A percentile compares a stretch with the other conserved stretches of the same genome.
phyloP scores from a whole-genome alignment of 2,329 filamentous ascomycete species.

The Magnaporthales sp. region DNA sequence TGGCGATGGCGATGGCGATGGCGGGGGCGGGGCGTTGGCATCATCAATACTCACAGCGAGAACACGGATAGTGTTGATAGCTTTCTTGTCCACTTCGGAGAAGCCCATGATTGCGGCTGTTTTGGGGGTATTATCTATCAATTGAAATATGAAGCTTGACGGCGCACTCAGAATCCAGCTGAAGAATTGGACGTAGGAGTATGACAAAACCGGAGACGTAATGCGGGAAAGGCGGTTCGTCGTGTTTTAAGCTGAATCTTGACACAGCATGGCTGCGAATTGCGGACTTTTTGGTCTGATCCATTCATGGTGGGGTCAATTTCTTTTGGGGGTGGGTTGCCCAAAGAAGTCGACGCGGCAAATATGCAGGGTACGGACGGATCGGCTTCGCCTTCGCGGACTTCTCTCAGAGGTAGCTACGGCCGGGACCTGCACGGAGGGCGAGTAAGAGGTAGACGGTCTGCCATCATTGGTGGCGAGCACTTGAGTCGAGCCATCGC shows the following conservation, averaged over 20 bases:
- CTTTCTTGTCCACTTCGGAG: conserved; percentile 77
- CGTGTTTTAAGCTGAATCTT: not conserved
- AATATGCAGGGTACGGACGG: not conserved
- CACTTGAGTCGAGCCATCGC: not conserved
- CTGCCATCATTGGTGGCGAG: not conserved
- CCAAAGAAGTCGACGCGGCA: not conserved
- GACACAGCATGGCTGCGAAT: not conserved
- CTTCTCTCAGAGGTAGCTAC: not conserved
- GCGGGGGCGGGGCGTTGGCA: conserved; percentile 13
- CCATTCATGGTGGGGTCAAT: not conserved
- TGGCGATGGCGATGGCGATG: conserved; percentile 18
- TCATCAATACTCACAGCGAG: conserved; percentile 69
- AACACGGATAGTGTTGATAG: conserved; percentile 96
- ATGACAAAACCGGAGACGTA: not conserved
- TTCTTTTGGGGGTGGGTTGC: conserved; percentile 1
- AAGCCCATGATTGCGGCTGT: conserved; percentile 67
- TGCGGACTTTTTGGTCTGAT: not conserved
- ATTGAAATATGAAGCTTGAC: not conserved
- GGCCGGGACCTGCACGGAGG: not conserved
- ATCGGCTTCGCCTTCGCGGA: not conserved
- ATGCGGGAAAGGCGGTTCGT: not conserved
- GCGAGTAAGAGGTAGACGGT: not conserved
- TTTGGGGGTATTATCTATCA: conserved; percentile 4
- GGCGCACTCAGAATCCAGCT: not conserved
- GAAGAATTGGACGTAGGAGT: not conserved